phyloP scores from a whole-genome alignment of 1,139 yeast species.

The Blastobotrys indianensis region DNA sequence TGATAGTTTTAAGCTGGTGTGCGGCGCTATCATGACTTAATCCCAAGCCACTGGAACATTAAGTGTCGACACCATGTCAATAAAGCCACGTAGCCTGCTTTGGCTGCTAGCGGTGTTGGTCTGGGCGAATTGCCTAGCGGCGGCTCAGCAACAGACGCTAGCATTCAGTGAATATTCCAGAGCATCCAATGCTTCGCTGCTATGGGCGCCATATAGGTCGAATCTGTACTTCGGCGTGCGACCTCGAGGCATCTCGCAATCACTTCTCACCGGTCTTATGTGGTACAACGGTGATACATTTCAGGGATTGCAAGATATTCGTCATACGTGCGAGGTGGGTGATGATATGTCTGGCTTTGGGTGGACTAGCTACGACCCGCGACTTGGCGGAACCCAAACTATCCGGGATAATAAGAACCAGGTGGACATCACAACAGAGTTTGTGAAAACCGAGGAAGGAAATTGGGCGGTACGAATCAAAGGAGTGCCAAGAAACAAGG shows the following conservation, averaged over 20 bases:
- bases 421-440: constrained; percentile 60
- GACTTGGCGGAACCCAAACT: constrained; percentile 77
- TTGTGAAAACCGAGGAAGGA: constrained; percentile 67
- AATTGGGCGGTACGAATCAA: constrained; percentile 72
- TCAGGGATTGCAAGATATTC: constrained; percentile 51
- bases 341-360: constrained; percentile 73
- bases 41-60: no score
- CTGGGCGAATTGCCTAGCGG: background rate
- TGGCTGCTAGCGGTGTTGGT: no score
- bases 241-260: constrained; percentile 59
- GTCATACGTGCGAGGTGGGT: constrained; percentile 75
- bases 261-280: constrained; percentile 76
- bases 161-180: constrained; percentile 28
- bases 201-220: constrained; percentile 94
- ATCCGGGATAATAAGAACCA: constrained; percentile 64
- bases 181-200: constrained; percentile 41
- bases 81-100: no score
- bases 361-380: constrained; percentile 83
- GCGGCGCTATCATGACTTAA: no score
- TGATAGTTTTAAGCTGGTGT: no score
- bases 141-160: constrained; percentile 3
- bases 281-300: constrained; percentile 74
- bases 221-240: constrained; percentile 80
- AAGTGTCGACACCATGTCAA: no score
- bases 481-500: constrained; percentile 54